phyloP scores from a whole-genome alignment of 176 grass and related monocot species.

The Pharus latifolius region DNA sequence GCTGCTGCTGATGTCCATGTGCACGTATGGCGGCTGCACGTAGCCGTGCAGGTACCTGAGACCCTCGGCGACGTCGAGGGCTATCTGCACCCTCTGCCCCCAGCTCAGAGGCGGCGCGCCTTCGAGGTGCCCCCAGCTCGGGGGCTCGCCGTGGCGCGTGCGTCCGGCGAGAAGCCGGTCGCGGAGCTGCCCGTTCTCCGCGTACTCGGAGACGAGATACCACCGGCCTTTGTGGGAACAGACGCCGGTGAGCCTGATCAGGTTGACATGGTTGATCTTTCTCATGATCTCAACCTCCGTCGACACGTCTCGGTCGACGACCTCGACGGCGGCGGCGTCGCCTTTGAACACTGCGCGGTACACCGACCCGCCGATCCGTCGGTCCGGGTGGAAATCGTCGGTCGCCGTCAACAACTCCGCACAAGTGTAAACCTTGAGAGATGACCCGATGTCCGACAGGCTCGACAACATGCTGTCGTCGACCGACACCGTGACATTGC shows the following conservation, averaged over 20 bases:
- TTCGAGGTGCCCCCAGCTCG: too few relatives aligned
- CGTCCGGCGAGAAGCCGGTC: constrained; percentile 23
- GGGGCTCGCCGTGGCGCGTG: not conserved
- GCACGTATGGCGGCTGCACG: constrained; percentile 44
- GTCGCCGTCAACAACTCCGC: constrained; percentile 40
- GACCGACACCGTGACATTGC: not conserved
- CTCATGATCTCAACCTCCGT: constrained; percentile 42
- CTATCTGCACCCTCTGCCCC: constrained; percentile 45
- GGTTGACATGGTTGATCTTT: constrained; percentile 63
- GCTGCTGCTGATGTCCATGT: constrained; percentile 56
- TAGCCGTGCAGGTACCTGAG: constrained; percentile 71
- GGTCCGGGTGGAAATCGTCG: constrained; percentile 30
- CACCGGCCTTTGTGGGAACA: constrained; percentile 42
- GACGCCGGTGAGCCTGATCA: constrained; percentile 47
- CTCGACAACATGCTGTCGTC: constrained; percentile 30
- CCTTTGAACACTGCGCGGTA: constrained; percentile 46
- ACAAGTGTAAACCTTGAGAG: constrained; percentile 49
- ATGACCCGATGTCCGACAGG: constrained; percentile 43
- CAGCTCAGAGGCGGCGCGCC: constrained; percentile 30
- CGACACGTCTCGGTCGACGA: constrained; percentile 30
- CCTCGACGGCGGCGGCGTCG: constrained; percentile 29
- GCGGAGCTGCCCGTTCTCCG: constrained; percentile 38
- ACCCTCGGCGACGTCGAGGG: constrained; percentile 53
- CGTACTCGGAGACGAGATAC: constrained; percentile 68
- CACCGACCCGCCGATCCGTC: constrained; percentile 29